These are phyloP conservation scores for Fusarium sp. DNA, from an alignment of 2,329 filamentous ascomycete species.

Conservation along the genomic window DNA sequence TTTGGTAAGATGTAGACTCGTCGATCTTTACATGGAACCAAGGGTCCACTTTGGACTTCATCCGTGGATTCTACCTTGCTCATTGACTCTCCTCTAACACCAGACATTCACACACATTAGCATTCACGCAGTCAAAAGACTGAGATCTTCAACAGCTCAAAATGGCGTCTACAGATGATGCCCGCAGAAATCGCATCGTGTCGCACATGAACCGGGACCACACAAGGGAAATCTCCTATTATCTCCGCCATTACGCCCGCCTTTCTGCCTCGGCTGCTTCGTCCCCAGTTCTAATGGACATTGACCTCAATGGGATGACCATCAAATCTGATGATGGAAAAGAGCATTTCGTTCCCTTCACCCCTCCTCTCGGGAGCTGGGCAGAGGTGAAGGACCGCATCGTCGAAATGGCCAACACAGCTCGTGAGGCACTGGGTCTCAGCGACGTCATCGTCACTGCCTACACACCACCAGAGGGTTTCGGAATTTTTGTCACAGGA, in stretches of 20 bases:
- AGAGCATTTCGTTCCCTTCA: constrained; percentile 69
- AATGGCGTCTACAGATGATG: constrained; percentile 49
- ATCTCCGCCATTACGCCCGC: constrained; percentile 78
- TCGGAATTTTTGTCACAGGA: constrained; percentile 66
- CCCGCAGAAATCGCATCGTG: constrained; percentile 61
- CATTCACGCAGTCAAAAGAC: background rate
- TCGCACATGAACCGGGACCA: constrained; percentile 92
- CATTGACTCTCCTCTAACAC: background rate
- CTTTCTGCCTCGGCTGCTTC: constrained; percentile 68
- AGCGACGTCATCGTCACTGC: constrained; percentile 58
- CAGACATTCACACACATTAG: constrained; percentile 1
- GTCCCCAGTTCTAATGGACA: constrained; percentile 71
- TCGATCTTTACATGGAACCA: constrained; percentile 15
- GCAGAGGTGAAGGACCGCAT: constrained; percentile 76
- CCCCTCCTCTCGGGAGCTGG: constrained; percentile 76
- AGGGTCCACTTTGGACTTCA: constrained; percentile 44
- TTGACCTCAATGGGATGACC: constrained; percentile 74
- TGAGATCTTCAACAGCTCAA: background rate
- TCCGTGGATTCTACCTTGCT: background rate
- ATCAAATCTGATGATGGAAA: constrained; percentile 62
- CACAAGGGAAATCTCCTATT: constrained; percentile 77
- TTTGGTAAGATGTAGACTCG: background rate
- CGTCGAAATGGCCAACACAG: constrained; percentile 74
- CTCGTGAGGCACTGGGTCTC: constrained; percentile 70
- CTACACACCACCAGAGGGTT: constrained; percentile 57